These are phyloP conservation scores for Solanum commersonii DNA, from an alignment of 257 asterid species.

Conservation along the genomic window DNA sequence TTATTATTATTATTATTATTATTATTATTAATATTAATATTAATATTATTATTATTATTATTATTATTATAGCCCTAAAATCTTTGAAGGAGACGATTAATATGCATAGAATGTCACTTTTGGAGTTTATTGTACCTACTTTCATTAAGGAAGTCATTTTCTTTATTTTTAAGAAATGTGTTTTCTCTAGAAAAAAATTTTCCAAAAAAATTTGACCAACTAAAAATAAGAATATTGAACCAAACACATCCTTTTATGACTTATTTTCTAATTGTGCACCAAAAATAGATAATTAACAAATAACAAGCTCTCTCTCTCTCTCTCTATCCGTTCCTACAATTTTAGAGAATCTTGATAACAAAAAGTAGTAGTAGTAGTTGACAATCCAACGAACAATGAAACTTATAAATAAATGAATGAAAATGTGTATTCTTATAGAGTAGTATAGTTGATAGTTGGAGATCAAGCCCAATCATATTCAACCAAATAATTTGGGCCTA, in stretches of 20 bases:
- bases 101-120: too few relatives aligned
- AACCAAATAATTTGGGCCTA: background rate
- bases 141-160: background rate
- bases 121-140: background rate
- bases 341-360: background rate
- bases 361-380: background rate
- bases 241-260: background rate
- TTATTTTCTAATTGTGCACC: background rate
- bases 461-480: background rate
- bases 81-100: too few relatives aligned
- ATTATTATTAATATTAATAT: too few relatives aligned
- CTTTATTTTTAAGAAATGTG: background rate
- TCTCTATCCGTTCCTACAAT: background rate
- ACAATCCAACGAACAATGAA: background rate
- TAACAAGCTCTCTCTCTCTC: background rate
- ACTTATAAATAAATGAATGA: background rate
- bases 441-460: background rate
- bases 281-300: background rate
- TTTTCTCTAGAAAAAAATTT: background rate
- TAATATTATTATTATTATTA: too few relatives aligned
- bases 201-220: background rate
- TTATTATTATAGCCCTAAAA: too few relatives aligned
- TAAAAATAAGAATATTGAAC: background rate
- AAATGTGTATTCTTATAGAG: background rate
- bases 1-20: too few relatives aligned